Conservation (phyloP, 768 basidiomycete genomes). For the Pluteus cervinus region DNA sequence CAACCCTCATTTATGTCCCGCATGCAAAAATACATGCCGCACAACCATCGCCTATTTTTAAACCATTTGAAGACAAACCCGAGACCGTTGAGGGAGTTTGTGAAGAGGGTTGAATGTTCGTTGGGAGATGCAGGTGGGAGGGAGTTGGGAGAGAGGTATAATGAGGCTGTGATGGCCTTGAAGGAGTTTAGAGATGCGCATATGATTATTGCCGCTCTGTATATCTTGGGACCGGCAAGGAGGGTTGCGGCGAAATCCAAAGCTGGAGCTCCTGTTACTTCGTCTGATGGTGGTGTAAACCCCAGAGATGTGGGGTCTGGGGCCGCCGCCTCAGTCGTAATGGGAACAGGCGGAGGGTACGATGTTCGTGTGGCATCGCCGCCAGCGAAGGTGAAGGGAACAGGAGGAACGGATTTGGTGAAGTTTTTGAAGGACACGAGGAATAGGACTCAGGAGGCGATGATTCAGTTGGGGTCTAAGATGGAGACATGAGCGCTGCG, state of each 20-base stretch:
- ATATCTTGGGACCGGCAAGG: conserved; percentile 71
- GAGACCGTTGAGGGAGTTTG: conserved; percentile 54
- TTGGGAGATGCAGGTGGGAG: conserved; percentile 15
- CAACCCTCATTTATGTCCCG: conserved; percentile 50
- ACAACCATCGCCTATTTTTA: conserved; percentile 74
- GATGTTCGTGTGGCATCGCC: too few species aligned
- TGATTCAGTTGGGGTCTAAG: too few species aligned
- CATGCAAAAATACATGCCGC: conserved; percentile 82
- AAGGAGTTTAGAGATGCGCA: conserved; percentile 77
- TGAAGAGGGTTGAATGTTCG: conserved; percentile 17
- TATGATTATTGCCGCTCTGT: conserved; percentile 69
- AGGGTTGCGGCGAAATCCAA: too few species aligned
- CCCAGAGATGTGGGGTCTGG: too few species aligned
- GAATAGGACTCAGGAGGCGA: conserved; percentile 54
- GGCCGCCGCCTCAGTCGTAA: too few species aligned
- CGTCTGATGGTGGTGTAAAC: too few species aligned
- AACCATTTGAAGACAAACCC: conserved; percentile 56
- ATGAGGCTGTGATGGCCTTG: conserved; percentile 58
- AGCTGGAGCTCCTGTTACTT: too few species aligned
- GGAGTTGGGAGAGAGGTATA: conserved; percentile 52
- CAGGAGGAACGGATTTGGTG: conserved; percentile 76
- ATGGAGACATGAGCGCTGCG: too few species aligned
- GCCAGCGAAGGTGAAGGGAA: conserved; percentile 52
- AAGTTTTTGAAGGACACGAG: conserved; percentile 74
- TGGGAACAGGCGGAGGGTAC: too few species aligned